Base-by-base conservation (phyloP, 176 grass and related monocot species). In the Zea luxurians region DNA sequence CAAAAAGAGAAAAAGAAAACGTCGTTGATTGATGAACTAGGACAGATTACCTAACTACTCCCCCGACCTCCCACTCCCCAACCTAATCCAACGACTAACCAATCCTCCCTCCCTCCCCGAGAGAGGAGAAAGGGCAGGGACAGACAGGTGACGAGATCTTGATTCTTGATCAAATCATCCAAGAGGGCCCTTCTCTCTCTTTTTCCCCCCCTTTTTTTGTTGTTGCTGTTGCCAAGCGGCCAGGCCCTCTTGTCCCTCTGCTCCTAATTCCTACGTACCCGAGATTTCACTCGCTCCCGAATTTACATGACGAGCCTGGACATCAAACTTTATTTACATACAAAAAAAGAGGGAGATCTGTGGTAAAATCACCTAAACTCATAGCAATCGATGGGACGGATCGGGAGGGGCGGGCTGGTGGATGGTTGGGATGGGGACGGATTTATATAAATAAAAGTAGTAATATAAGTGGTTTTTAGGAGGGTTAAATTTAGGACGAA, bases 261-360 rank as follows among this genome's bases (percentile, higher is more conserved):
- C 50, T 48, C 65, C 78, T 75, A 72, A 73, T 37, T 50, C 27
- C 57, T 77, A 71, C 42, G 48, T 85, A 84, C 82, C 77, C 66
- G 16, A 4, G 16, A 4, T 34, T 34, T n/a, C 27, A 27, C 27
- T 27, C 27, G 27, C 27, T 27, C 27, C 27, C 27, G 27, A 27
- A 27, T 27, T 27, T 27, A 27, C 27, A 27, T 27, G 27, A 27
- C 27, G 27, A 27, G 27, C 27, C 81, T 78, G 79, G 41, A 86
- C 84, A 50, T 57, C 50, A 55, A 83, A 67, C 58, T 88, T 89
- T 85, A 89, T 89, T 81, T 89, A 89, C 87, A 89, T 81, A 81
- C 77, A 85, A 84, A 88, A 89, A 84, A 27, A 27, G 27, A 27
- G 27, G 27, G 1, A 81, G 82, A 81, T 85, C 70, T 84, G 71